phyloP scores from a whole-genome alignment of 2,329 filamentous ascomycete species.

The Xenoacremonium recifei region DNA sequence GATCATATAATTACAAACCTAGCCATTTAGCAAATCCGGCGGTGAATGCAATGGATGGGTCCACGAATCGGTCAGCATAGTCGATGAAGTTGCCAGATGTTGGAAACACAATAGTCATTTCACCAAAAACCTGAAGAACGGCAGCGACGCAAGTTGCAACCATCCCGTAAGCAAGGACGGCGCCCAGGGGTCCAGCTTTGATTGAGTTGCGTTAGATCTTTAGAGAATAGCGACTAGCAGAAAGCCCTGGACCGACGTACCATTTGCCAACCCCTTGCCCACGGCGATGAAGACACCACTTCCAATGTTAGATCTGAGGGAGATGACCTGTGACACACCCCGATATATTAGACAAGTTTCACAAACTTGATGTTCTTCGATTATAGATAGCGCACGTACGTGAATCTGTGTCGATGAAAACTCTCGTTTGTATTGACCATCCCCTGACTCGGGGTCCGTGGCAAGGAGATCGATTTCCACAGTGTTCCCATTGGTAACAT shows the following conservation, averaged over 20 bases:
- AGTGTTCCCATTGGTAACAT: too few relatives aligned
- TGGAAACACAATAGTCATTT: slow-evolving; percentile 19
- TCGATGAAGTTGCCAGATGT: slow-evolving; percentile 19
- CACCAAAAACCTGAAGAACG: slow-evolving; percentile 14
- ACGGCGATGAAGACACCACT: slow-evolving; percentile 18
- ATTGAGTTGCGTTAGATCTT: too few relatives aligned
- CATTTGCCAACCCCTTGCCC: slow-evolving; percentile 15
- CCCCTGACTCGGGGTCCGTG: too few relatives aligned
- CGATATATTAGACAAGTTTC: not conserved
- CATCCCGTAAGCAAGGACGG: slow-evolving; percentile 17
- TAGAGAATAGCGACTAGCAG: too few relatives aligned
- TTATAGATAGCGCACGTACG: too few relatives aligned
- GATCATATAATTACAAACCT: slow-evolving; percentile 10
- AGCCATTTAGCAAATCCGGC: slow-evolving; percentile 22
- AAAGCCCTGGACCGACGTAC: too few relatives aligned
- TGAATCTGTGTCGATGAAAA: too few relatives aligned
- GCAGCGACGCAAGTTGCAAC: slow-evolving; percentile 18
- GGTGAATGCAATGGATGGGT: slow-evolving; percentile 17
- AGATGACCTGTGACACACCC: slow-evolving; percentile 14
- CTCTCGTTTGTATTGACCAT: too few relatives aligned
- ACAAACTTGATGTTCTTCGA: not conserved
- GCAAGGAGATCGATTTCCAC: too few relatives aligned
- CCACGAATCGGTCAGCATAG: slow-evolving; percentile 18
- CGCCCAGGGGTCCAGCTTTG: slow-evolving; percentile 16
- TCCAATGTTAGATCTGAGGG: slow-evolving; percentile 17